Evolutionary conservation across 1,284 basidiomycete species (phyloP), one percentile per base, ranked within the genome.

Genomic region (Cryptococcus maquisensis): DNA sequence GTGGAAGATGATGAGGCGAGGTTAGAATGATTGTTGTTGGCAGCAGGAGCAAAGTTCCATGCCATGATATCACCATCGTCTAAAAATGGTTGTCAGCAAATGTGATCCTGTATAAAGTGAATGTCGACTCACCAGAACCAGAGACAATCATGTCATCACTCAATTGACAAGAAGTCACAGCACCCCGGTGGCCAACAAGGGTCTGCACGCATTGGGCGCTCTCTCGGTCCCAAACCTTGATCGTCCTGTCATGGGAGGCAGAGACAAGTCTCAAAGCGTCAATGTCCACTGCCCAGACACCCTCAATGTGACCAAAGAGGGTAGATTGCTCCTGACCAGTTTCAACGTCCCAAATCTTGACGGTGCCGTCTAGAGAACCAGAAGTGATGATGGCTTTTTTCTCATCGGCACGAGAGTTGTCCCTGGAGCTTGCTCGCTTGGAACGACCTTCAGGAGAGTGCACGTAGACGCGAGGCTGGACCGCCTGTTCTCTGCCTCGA

Each of bases 101-200:
- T 8, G 28, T 10, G 28, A n/a, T n/a, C n/a, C n/a, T n/a, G 39
- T 43, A 23, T 37, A 16, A 40, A 40, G 38, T 32, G 28, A 8
- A n/a, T 15, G 15, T 9, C n/a, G 9, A 41, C 67, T 96, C 91
- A 73, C 97, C 95, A 56, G 90, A 89, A 2, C 94, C 95, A 28
- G 90, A 93, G 6, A 98, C 85, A 56, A 98, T 90, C 78, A 94
- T 94, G 74, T 97, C 94, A 73, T 98, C 95, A 1, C 88, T 90
- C 3, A 98, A 81, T 32, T 85, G 86, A 36, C 98, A 79, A 65
- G 90, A 91, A 18, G 90, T 97, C 46, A 98, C 93, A 3, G 95
- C 91, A 28, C 90, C 93, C 46, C 90, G 83, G 72, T 98, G 96
- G 1, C 94, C 95, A 18, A 96, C 89, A 4, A 98, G 81, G 1